Evolutionary conservation across 2,329 filamentous ascomycete species (phyloP).

Genomic region (Beauveria sp.): DNA sequence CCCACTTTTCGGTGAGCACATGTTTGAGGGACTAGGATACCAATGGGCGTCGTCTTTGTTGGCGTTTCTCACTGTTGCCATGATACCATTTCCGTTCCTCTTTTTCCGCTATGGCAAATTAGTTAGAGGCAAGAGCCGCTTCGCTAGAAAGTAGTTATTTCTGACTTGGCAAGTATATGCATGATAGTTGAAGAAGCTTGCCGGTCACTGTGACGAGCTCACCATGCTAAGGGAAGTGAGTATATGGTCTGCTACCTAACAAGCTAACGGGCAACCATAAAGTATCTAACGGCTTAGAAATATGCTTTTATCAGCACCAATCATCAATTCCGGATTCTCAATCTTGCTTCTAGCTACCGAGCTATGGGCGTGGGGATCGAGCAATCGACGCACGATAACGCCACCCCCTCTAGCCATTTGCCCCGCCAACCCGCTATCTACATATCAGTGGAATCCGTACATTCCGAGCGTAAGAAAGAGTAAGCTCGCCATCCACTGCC

Average conservation of each 20-base stretch:
- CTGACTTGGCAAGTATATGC: no score
- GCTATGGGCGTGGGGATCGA: background rate
- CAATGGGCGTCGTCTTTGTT: conserved; percentile 61
- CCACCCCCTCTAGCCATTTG: no score
- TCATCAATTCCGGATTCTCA: no score
- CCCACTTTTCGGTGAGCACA: conserved; percentile 64
- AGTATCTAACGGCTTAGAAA: background rate
- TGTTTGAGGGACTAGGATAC: conserved; percentile 63
- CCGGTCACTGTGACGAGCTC: no score
- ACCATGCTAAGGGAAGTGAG: no score
- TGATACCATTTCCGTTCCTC: conserved; percentile 57
- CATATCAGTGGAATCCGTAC: background rate
- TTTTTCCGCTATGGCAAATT: conserved; percentile 55
- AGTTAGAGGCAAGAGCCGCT: conserved; percentile 48
- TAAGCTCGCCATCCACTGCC: no score
- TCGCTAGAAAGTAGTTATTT: conserved; percentile 25
- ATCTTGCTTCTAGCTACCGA: background rate
- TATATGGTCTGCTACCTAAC: no score
- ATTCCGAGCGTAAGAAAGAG: no score
- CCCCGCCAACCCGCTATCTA: background rate
- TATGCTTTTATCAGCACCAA: no score
- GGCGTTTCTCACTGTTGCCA: conserved; percentile 52
- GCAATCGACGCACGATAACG: no score
- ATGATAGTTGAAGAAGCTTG: background rate
- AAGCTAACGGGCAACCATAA: no score